Base-by-base conservation (phyloP, 768 basidiomycete species). In the Boletus vermiculosoides region DNA sequence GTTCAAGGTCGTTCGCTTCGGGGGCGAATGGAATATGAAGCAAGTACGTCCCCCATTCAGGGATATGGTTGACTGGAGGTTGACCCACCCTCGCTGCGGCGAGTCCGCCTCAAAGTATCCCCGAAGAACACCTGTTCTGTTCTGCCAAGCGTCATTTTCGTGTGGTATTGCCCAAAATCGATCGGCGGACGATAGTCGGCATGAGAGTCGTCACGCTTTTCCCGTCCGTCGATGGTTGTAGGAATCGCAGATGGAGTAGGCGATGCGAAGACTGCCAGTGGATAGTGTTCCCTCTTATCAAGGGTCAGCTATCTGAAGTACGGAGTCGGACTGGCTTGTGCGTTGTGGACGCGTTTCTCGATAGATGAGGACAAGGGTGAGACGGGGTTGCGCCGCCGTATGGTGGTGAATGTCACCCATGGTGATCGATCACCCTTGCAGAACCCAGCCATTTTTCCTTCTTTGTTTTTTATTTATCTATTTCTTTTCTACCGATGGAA, bases 101-200 rank as follows among this genome's bases (percentile, higher is more conserved):
- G 25, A 53, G 34, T 54, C 10, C 23, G 23, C 15, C 33, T 20
- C 12, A 4, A 10, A 28, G 4, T 11, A 16, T 50, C 47, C 0
- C 34, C 6, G 34, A 34, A 34, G 33, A 33, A 34, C 13, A 13
- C 33, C 33, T 5, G 33, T 18, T 15, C 18, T 5, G 16, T 33
- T 51, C 48, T n/a, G 9, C 15, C 36, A 23, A 15, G 36, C 13
- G 34, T 33, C 22, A 11, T 31, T 40, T 25, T n/a, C 8, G 16
- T 25, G 25, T 2, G 74, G 68, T 92, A 80, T 39, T 74, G 66
- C 40, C 83, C 85, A 61, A 94, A 92, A 63, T 88, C 82, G 64
- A 95, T 88, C 1, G 79, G 76, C 4, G 85, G 84, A 44, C 91
- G 82, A 70, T 83, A 87, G 42, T 88, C 84, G 40, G 78, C 71